A percentile compares a stretch with the other conserved stretches of the same genome.
Conservation (phyloP, 2,329 filamentous ascomycete genomes). For the Boeremia lycopersici region DNA sequence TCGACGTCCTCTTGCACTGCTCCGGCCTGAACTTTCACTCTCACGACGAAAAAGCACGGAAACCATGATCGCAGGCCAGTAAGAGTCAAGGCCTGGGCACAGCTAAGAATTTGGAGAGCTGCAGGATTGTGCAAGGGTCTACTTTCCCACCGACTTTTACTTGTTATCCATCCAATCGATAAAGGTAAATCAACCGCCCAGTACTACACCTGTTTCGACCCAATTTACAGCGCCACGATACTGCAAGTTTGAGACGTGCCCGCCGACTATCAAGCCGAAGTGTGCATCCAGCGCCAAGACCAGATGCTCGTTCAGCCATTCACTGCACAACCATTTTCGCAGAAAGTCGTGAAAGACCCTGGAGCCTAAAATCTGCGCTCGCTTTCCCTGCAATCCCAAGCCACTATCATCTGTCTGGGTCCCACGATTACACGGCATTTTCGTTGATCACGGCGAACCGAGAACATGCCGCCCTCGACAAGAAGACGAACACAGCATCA, state of each 20-base stretch:
- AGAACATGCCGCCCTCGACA: conserved; percentile 37
- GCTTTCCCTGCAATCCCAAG: conserved; percentile 12
- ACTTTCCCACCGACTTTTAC: conserved; percentile 2
- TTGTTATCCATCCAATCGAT: conserved; percentile 3
- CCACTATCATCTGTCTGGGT: background rate
- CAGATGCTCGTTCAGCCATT: conserved; percentile 12
- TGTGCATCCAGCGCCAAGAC: background rate
- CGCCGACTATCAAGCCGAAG: conserved; percentile 2
- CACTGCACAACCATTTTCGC: background rate
- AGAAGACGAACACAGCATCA: conserved; percentile 30
- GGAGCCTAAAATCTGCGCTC: conserved; percentile 11
- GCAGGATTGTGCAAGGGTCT: conserved; percentile 7
- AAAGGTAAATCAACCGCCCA: background rate
- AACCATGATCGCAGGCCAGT: background rate
- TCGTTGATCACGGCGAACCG: conserved; percentile 2
- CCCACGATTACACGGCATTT: conserved; percentile 4
- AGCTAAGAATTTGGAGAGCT: background rate
- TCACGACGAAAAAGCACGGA: conserved; percentile 8
- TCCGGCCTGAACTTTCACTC: background rate
- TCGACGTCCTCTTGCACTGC: background rate
- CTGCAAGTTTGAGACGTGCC: conserved; percentile 14
- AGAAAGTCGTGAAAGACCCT: conserved; percentile 4
- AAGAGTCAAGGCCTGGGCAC: background rate
- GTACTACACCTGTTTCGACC: conserved; percentile 8
- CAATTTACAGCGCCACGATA: conserved; percentile 17